phyloP scores from a whole-genome alignment of 768 basidiomycete genomes.

The Psilocybe cubensis region DNA sequence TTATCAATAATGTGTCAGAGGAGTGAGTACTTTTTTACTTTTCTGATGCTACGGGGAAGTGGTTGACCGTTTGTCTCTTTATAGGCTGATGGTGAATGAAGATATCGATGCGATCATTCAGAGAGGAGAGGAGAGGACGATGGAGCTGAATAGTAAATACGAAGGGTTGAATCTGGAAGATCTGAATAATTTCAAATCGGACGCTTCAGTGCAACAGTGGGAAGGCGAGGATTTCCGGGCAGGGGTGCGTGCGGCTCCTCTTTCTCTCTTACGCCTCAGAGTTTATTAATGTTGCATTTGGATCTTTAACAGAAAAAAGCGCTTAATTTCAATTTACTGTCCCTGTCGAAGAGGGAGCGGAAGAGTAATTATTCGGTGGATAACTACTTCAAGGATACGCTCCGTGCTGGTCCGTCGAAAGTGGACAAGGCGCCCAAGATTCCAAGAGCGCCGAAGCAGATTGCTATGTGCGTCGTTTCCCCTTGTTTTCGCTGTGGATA shows the following conservation, averaged over 20 bases:
- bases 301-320: constrained; percentile 53
- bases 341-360: constrained; percentile 91
- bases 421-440: constrained; percentile 80
- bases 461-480: constrained; percentile 68
- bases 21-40: constrained; percentile 50
- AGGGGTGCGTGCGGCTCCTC: constrained; percentile 50
- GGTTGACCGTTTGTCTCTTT: background rate
- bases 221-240: constrained; percentile 91
- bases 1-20: constrained; percentile 80
- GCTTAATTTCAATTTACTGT: constrained; percentile 77
- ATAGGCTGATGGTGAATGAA: constrained; percentile 75
- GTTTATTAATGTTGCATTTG: constrained; percentile 3
- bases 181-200: constrained; percentile 95
- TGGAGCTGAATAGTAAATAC: constrained; percentile 88
- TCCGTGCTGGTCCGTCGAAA: constrained; percentile 81
- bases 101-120: constrained; percentile 95
- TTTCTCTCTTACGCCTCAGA: background rate
- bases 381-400: constrained; percentile 91
- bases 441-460: constrained; percentile 87
- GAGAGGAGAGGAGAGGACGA: constrained; percentile 88
- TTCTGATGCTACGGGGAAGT: background rate
- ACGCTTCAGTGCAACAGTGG: constrained; percentile 91
- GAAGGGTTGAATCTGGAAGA: constrained; percentile 93
- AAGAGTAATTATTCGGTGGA: constrained; percentile 96
- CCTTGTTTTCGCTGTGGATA: constrained; percentile 1